Base-by-base conservation (phyloP, 805 yeast genomes). In the Metschnikowia rubicola region DNA sequence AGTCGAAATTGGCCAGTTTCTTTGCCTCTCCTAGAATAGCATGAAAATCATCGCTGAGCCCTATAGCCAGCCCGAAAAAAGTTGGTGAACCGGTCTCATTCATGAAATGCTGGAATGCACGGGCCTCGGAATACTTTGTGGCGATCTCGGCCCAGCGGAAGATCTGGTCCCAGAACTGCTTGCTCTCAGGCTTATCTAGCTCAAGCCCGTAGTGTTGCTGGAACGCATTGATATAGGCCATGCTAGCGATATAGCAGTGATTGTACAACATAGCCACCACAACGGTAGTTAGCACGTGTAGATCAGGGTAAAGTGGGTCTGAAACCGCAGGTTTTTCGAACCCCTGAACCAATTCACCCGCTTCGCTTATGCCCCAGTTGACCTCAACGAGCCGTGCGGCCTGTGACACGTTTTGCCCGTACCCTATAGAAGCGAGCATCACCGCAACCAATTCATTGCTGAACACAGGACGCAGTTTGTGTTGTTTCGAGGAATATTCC, bases 101-200 rank as follows among this genome's bases (percentile, higher is more conserved):
- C 33, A 70, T 45, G 45, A 50, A 71, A 41, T 57, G 56, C 35
- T 48, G 51, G 37, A 71, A 58, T 15, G 68, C 68, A 13, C 58
- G 52, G 21, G 53, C 47, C 31, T 64, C 62, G 10, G 61, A 57
- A 49, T 44, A 70, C 37, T 58, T 56, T 21, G 75, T 68, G n/a
- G 63, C 48, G 31, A 60, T 48, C 44, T 71, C 68, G 44, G 68
- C 61, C 75, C 75, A 70, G 42, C 60, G 60, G 53, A 72, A 64
- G 2, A 70, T 41, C 37, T 56, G 59, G 47, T 64, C 70, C 75
- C 75, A 73, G 47, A 73, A 64, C 2, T 54, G 41, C 47, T 57
- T 58, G 29, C 68, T 46, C 8, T 44, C 37, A 3, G 35, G 31
- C 3, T 46, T 37, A 11, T 54, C 47, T 26, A 64, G 47, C 35